These are phyloP conservation scores for Physaria fendleri DNA, from an alignment of 345 rosid genomes.

Conservation along the genomic window DNA sequence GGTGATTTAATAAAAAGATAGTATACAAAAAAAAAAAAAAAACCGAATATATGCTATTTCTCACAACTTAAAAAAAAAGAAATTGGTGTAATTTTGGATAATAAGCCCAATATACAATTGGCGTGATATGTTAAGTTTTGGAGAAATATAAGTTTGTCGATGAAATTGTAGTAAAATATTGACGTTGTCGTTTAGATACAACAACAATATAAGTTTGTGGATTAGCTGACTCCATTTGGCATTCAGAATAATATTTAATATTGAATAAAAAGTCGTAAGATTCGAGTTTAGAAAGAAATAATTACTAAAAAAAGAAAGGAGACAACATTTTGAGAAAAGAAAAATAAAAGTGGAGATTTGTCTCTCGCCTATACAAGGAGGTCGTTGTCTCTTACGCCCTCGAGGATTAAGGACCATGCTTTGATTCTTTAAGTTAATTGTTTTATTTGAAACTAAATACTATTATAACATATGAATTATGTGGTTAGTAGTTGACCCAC, in stretches of 20 bases:
- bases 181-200: no score
- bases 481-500: constrained; percentile 25
- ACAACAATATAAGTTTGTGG: no score
- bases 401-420: constrained; percentile 22
- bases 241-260: not conserved
- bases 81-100: no score
- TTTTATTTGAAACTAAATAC: not conserved
- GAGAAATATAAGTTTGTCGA: no score
- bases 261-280: not conserved
- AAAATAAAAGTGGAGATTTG: constrained; percentile 4
- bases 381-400: constrained; percentile 21
- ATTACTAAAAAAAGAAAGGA: not conserved
- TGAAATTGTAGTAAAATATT: no score
- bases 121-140: no score
- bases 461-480: constrained; percentile 11
- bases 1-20: no score
- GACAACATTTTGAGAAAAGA: not conserved
- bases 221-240: not conserved
- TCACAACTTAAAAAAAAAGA: no score
- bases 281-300: not conserved
- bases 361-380: constrained; percentile 21
- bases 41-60: no score
- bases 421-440: constrained; percentile 13
- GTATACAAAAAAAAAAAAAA: no score
- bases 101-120: no score